A percentile compares a stretch with the other conserved stretches of the same genome.
phyloP scores from a whole-genome alignment of 2,329 filamentous ascomycete genomes.

The Penicillium sp. region DNA sequence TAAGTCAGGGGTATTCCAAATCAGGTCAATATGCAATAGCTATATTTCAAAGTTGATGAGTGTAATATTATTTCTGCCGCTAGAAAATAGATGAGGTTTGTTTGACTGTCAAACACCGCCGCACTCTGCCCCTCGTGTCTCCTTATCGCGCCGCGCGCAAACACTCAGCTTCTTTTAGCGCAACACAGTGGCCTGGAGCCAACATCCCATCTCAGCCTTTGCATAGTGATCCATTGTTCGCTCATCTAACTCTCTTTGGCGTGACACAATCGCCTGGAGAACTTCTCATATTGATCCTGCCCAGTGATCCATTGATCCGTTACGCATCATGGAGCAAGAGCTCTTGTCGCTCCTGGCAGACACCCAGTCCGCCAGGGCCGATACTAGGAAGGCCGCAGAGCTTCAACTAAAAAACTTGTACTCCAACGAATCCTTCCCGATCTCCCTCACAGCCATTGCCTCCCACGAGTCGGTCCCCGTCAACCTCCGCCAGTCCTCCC shows the following conservation, averaged over 20 bases:
- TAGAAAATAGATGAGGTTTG: background rate
- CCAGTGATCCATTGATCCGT: conserved; percentile 6
- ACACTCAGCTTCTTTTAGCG: conserved; percentile 2
- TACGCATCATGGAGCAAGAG: conserved; percentile 77
- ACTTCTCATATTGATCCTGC: background rate
- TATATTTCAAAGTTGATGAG: background rate
- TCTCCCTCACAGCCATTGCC: conserved; percentile 78
- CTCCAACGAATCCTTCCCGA: conserved; percentile 68
- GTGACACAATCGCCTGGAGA: background rate
- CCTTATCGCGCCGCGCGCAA: conserved; percentile 16
- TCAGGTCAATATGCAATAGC: background rate
- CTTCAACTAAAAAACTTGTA: conserved; percentile 73
- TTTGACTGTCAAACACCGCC: background rate
- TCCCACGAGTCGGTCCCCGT: conserved; percentile 71
- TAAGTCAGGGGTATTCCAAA: background rate
- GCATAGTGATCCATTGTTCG: background rate
- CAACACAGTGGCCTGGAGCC: background rate
- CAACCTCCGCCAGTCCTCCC: conserved; percentile 77
- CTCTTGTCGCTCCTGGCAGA: conserved; percentile 84
- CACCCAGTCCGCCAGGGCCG: conserved; percentile 76
- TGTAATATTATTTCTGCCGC: background rate
- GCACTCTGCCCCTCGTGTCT: conserved; percentile 10
- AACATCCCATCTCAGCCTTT: background rate
- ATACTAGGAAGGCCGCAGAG: conserved; percentile 81
- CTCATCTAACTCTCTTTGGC: conserved; percentile 1